Percentiles rank a stretch among this genome's conserved stretches.
Evolutionary conservation across 2,329 filamentous ascomycete species (phyloP).

Genomic region (Aspergillus latus): DNA sequence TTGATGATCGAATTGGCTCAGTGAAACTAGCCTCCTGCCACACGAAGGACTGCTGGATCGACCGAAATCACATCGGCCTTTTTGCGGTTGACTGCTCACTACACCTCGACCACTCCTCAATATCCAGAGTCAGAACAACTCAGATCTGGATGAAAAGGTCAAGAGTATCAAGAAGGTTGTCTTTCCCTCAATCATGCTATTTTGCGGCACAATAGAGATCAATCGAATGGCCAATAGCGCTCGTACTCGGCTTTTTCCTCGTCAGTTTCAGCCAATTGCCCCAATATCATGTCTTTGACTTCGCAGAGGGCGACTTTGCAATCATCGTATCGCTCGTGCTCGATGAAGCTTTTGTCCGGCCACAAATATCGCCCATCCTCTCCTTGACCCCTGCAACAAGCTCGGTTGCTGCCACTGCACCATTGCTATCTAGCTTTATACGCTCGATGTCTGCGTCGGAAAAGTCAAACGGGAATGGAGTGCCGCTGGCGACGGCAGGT

Average conservation of each 20-base stretch:
- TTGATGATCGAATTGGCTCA: no score
- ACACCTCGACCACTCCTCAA: no score
- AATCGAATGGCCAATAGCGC: constrained; percentile 32
- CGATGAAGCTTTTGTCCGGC: constrained; percentile 32
- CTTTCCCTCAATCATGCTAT: no score
- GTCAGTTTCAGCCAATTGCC: constrained; percentile 28
- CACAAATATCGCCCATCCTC: constrained; percentile 28
- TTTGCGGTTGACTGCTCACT: no score
- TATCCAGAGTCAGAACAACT: no score
- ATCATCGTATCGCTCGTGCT: constrained; percentile 28
- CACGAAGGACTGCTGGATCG: no score
- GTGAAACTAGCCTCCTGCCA: no score
- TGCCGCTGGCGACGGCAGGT: constrained; percentile 20
- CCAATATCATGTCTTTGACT: constrained; percentile 27
- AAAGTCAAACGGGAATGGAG: constrained; percentile 27
- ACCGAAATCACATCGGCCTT: no score
- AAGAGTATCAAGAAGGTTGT: neutral
- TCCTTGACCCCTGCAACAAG: constrained; percentile 27
- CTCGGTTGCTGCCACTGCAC: constrained; percentile 28
- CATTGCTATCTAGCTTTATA: constrained; percentile 30
- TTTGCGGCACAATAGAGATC: constrained; percentile 25
- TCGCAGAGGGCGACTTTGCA: constrained; percentile 28
- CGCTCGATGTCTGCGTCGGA: constrained; percentile 24
- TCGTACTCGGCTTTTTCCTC: constrained; percentile 29
- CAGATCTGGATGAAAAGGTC: no score